Conservation (phyloP, 768 basidiomycete genomes). For the Lactarius hatsudake region DNA sequence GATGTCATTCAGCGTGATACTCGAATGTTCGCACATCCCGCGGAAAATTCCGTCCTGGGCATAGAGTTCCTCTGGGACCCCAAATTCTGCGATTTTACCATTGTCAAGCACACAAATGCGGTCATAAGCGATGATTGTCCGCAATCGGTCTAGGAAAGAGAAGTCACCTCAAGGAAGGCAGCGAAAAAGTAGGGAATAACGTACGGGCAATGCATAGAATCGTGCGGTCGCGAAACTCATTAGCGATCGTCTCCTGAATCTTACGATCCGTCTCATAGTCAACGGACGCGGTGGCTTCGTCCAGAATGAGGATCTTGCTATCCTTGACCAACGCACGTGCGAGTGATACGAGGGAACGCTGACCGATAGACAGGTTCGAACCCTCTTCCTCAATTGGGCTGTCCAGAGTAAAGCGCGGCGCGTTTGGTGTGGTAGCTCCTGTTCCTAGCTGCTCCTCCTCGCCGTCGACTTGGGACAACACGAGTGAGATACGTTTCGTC, state of each 20-base stretch:
- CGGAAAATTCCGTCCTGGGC: conserved; percentile 65
- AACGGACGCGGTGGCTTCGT: conserved; percentile 89
- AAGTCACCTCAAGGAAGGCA: neutral
- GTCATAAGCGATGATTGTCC: conserved; percentile 87
- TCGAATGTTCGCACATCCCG: conserved; percentile 81
- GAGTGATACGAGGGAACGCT: conserved; percentile 80
- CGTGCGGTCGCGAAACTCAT: conserved; percentile 80
- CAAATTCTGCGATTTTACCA: conserved; percentile 81
- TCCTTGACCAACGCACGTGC: conserved; percentile 89
- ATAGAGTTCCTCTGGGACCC: conserved; percentile 72
- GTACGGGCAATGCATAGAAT: conserved; percentile 83
- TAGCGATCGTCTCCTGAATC: conserved; percentile 87
- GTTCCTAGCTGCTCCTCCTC: conserved; percentile 41
- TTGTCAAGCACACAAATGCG: conserved; percentile 85
- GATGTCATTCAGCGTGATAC: conserved; percentile 72
- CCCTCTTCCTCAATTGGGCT: conserved; percentile 85
- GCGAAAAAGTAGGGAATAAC: conserved; percentile 30
- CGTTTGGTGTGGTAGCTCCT: conserved; percentile 1
- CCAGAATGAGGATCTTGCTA: conserved; percentile 78
- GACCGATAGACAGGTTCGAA: conserved; percentile 74
- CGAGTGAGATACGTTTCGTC: conserved; percentile 30
- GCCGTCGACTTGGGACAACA: conserved; percentile 33
- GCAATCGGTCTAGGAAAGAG: conserved; percentile 60
- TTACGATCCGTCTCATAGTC: conserved; percentile 88
- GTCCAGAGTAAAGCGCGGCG: conserved; percentile 71